phyloP scores from a whole-genome alignment of 148 eudicot species.

The Beta vulgaris region DNA sequence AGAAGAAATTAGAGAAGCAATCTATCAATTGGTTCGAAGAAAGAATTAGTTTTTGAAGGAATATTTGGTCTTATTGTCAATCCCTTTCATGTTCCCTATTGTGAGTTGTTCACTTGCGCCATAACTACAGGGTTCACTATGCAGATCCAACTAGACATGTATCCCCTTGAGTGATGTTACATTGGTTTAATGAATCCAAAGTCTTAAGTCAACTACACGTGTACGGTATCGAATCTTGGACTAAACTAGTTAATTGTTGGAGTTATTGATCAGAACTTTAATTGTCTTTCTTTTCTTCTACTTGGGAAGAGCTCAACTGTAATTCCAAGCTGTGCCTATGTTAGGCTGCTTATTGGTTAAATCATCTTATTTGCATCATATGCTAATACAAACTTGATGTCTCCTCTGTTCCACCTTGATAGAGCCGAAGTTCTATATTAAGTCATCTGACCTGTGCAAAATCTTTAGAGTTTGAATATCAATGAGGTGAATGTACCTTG shows the following conservation, averaged over 20 bases:
- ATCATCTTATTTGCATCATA: background rate
- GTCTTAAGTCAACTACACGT: too few species aligned
- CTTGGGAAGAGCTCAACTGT: too few species aligned
- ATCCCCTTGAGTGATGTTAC: background rate
- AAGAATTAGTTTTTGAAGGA: too few species aligned
- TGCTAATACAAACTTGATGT: background rate
- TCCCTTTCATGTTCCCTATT: background rate
- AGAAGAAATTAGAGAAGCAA: too few species aligned
- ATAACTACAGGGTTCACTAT: background rate
- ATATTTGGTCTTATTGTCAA: background rate
- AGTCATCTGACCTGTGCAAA: background rate
- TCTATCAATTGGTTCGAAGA: too few species aligned
- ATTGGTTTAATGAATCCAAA: background rate
- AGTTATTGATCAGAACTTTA: too few species aligned
- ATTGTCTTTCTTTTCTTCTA: too few species aligned
- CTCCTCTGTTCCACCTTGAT: background rate
- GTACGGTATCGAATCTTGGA: too few species aligned
- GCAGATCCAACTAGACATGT: background rate
- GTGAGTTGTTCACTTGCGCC: background rate
- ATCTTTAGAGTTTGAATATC: background rate
- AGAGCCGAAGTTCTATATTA: background rate
- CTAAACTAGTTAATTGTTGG: too few species aligned
- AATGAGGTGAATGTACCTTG: background rate
- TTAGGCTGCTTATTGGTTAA: too few species aligned
- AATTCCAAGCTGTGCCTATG: too few species aligned